Evolutionary conservation across 164 flowering plant genomes (phyloP).

Genomic region (Magnolia officinalis): DNA sequence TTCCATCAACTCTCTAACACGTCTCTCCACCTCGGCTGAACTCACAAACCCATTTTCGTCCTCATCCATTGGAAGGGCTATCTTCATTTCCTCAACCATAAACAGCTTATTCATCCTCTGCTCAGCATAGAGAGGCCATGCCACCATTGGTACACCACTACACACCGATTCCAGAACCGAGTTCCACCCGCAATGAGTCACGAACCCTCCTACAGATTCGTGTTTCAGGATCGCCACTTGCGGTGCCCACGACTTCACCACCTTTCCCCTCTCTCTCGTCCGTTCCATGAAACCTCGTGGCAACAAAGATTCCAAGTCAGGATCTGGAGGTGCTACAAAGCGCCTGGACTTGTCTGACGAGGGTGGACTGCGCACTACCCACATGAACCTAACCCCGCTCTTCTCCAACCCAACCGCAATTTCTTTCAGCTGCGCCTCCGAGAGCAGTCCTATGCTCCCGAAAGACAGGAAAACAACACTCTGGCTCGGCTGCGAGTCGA

Average conservation of each 20-base stretch:
- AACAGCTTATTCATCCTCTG: constrained; percentile 28
- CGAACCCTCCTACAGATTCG: constrained; percentile 39
- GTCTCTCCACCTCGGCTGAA: constrained; percentile 26
- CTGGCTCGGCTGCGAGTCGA: constrained; percentile 32
- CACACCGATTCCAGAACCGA: constrained; percentile 37
- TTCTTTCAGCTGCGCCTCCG: constrained; percentile 31
- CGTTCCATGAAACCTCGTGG: constrained; percentile 38
- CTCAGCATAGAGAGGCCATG: constrained; percentile 50
- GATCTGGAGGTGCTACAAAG: constrained; percentile 15
- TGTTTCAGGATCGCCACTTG: constrained; percentile 37
- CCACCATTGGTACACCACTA: constrained; percentile 47
- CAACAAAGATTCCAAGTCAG: constrained; percentile 24
- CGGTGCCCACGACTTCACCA: constrained; percentile 42
- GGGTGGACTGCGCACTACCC: constrained; percentile 43
- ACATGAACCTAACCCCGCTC: constrained; percentile 37
- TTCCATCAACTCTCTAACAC: constrained; percentile 30
- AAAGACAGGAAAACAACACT: constrained; percentile 47
- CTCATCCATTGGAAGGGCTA: constrained; percentile 26
- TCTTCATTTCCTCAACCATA: constrained; percentile 33
- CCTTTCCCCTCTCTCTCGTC: constrained; percentile 32
- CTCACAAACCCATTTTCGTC: constrained; percentile 25
- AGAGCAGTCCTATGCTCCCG: constrained; percentile 38
- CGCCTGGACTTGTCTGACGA: constrained; percentile 8
- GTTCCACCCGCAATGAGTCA: constrained; percentile 55
- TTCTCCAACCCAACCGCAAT: constrained; percentile 44